Evolutionary conservation across 2,329 filamentous ascomycete genomes (phyloP).

Genomic region (Trichoderma aggressivum): DNA sequence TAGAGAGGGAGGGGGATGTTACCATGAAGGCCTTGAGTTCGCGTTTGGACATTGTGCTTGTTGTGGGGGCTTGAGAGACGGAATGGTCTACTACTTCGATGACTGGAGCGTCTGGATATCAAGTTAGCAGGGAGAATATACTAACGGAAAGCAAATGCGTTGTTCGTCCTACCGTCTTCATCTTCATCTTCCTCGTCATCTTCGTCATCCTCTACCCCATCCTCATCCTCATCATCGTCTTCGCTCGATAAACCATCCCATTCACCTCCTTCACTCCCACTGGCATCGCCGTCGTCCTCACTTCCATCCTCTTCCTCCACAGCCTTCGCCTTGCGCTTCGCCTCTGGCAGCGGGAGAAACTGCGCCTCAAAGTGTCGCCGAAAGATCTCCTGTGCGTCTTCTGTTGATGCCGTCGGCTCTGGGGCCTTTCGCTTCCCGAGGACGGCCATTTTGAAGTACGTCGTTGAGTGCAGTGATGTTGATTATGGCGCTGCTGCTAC

Average conservation of each 20-base stretch:
- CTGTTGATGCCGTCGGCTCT: conserved; percentile 33
- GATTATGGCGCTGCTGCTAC: neutral
- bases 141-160: neutral
- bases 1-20: conserved; percentile 16
- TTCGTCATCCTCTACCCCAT: neutral
- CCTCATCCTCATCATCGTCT: conserved; percentile 15
- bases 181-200: conserved; percentile 15
- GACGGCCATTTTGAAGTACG: conserved; percentile 36
- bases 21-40: conserved; percentile 80
- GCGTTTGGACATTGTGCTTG: conserved; percentile 55
- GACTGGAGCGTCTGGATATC: conserved; percentile 24
- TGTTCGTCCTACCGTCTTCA: neutral
- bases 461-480: neutral
- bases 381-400: conserved; percentile 71
- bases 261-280: conserved; percentile 26
- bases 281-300: conserved; percentile 34
- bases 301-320: conserved; percentile 27
- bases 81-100: conserved; percentile 65
- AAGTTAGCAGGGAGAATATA: conserved; percentile 9
- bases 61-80: conserved; percentile 35
- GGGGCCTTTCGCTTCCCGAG: conserved; percentile 50
- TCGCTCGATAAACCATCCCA: conserved; percentile 31
- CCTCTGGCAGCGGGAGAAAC: conserved; percentile 67
- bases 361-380: conserved; percentile 82
- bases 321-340: conserved; percentile 29